Evolutionary conservation across 31 red algal species (phyloP).

Genomic region (Pterothamnion heteromorphum): DNA sequence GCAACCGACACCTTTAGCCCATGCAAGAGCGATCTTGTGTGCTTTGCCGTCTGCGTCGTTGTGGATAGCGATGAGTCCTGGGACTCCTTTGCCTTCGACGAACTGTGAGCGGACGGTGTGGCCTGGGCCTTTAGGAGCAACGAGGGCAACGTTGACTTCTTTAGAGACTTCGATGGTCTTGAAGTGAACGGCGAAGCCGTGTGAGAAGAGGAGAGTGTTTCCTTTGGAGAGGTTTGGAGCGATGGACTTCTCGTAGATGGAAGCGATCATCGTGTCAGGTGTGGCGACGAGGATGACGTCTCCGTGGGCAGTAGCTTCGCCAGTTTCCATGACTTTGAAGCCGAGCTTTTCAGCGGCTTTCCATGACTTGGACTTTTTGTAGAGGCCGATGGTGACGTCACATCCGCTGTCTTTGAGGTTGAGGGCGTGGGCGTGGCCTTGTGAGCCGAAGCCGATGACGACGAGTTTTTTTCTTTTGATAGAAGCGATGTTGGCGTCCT

Average conservation of each 20-base stretch:
- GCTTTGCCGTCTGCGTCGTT: not conserved
- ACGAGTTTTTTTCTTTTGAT: too few species aligned
- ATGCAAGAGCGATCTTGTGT: not conserved
- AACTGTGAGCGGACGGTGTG: not conserved
- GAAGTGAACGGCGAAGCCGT: not conserved
- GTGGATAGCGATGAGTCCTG: not conserved
- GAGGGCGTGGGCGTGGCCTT: not conserved
- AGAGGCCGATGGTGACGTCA: not conserved
- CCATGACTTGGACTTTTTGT: not conserved
- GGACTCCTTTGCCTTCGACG: not conserved
- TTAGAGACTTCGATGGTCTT: not conserved
- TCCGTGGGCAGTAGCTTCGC: not conserved
- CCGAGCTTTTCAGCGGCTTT: not conserved
- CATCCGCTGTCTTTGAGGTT: not conserved
- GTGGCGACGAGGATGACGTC: not conserved
- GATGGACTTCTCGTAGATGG: not conserved
- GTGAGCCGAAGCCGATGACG: not conserved
- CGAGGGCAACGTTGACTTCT: not conserved
- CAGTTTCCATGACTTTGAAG: not conserved
- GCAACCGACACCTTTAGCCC: not conserved
- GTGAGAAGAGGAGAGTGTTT: not conserved
- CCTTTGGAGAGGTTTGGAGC: not conserved
- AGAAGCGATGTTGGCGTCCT: too few species aligned
- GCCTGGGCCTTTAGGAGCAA: not conserved
- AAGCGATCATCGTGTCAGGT: not conserved